Evolutionary conservation across 495 filamentous ascomycete species (phyloP).

Genomic region (Lindgomyces ingoldianus): DNA sequence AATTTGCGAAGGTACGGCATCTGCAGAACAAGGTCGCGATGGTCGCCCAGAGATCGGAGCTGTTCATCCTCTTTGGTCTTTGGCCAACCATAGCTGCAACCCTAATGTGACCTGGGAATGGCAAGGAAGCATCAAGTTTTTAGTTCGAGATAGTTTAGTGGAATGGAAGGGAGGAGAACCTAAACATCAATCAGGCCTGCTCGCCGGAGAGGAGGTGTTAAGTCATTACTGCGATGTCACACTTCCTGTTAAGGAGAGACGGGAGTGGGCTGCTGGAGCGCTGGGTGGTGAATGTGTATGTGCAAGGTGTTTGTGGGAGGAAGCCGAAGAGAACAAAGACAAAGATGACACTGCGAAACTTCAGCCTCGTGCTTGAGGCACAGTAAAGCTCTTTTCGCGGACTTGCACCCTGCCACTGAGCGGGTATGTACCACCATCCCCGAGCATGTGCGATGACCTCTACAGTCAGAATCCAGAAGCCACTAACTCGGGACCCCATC

Average conservation of each 20-base stretch:
- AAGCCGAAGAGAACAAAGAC: slow-evolving; percentile 20
- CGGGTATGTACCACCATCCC: too few species aligned
- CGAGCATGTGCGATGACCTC: too few species aligned
- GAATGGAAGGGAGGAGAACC: slow-evolving; percentile 48
- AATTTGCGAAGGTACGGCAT: slow-evolving; percentile 63
- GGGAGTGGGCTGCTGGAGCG: slow-evolving; percentile 85
- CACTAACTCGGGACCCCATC: too few species aligned
- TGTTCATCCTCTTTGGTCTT: slow-evolving; percentile 72
- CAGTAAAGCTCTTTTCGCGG: too few species aligned
- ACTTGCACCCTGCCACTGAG: too few species aligned
- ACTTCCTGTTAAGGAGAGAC: slow-evolving; percentile 70
- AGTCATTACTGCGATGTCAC: slow-evolving; percentile 94
- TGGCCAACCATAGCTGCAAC: slow-evolving; percentile 92
- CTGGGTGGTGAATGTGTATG: slow-evolving; percentile 86
- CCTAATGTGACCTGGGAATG: slow-evolving; percentile 95
- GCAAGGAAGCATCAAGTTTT: slow-evolving; percentile 78
- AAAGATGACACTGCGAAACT: too few species aligned
- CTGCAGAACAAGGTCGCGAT: slow-evolving; percentile 72
- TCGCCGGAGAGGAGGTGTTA: slow-evolving; percentile 77
- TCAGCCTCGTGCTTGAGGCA: too few species aligned
- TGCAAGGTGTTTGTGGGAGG: slow-evolving; percentile 69
- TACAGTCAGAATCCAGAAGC: too few species aligned
- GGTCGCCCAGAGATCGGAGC: slow-evolving; percentile 78
- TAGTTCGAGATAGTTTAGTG: slow-evolving; percentile 52
- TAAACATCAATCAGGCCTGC: slow-evolving; percentile 56